phyloP scores from a whole-genome alignment of 768 basidiomycete species.

The Tulasnella sp. region DNA sequence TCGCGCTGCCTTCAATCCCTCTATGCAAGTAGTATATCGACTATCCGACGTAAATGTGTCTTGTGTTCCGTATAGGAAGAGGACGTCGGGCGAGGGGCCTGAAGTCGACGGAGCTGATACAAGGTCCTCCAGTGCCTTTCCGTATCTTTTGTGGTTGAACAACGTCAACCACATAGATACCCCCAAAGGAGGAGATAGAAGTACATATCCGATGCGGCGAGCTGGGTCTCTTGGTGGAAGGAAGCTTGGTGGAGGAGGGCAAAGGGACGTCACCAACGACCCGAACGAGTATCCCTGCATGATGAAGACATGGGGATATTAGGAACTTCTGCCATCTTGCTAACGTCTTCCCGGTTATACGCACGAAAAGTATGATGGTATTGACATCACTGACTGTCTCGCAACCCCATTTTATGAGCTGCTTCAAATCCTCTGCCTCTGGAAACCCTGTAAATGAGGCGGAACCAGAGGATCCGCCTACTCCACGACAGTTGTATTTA shows the following conservation, averaged over 20 bases:
- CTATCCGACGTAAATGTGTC: slow-evolving; percentile 33
- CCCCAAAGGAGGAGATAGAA: background rate
- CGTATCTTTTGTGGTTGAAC: slow-evolving; percentile 35
- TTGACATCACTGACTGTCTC: slow-evolving; percentile 34
- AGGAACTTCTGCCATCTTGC: background rate
- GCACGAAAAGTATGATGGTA: slow-evolving; percentile 51
- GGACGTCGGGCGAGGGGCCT: slow-evolving; percentile 34
- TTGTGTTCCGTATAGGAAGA: slow-evolving; percentile 57
- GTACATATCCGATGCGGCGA: background rate
- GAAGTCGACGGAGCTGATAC: slow-evolving; percentile 38
- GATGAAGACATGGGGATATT: background rate
- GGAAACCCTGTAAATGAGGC: slow-evolving; percentile 61
- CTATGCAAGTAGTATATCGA: background rate
- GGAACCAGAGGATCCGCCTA: slow-evolving; percentile 65
- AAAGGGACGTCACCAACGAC: slow-evolving; percentile 54
- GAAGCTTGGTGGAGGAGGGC: slow-evolving; percentile 30
- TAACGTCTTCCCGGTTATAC: slow-evolving; percentile 25
- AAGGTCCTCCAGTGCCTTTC: slow-evolving; percentile 43
- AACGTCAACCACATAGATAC: background rate
- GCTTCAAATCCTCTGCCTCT: slow-evolving; percentile 62
- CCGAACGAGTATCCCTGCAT: slow-evolving; percentile 81
- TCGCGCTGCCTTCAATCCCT: background rate
- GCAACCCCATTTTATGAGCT: slow-evolving; percentile 40
- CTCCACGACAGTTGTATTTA: slow-evolving; percentile 70
- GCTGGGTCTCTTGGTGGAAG: slow-evolving; percentile 26